Evolutionary conservation across 441 rosid genomes (phyloP), one percentile per base, ranked within the genome.

Genomic region (Jatropha podagrica): DNA sequence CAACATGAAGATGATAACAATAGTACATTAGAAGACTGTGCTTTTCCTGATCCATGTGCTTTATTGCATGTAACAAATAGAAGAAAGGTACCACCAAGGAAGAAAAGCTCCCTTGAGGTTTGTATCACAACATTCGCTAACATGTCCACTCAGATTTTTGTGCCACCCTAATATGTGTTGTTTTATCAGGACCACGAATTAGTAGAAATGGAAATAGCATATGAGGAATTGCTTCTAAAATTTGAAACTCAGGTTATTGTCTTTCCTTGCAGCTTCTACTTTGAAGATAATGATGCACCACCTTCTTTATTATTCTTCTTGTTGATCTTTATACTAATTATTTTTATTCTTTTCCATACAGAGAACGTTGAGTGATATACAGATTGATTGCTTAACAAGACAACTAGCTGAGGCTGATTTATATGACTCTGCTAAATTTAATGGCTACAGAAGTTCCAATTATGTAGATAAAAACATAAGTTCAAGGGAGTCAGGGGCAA

Each of bases 31-130:
- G 90, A 83, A 82, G 91, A 78, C 69, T 81, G 85, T 79, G 70
- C 74, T 66, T 81, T 91, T 80, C 99, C 96, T 40, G 81, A 91
- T 85, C 93, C 97, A 80, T 79, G 88, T 79, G 83, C 91, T 74
- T 84, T 93, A 77, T 75, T 90, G 83, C 88, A 89, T 75, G 94
- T 92, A 66, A 95, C 98, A 78, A 92, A 81, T 77, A 89, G 99
- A 78, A 92, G 92, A 85, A 95, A 93, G 88, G 80, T 79, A 68
- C 80, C 84, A 56, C 74, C 79, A 59, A 89, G 75, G 81, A 92
- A 83, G 83, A 91, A 83, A 89, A 81, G 65, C 82, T 77, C 82
- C 18, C 59, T 75, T 66, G 80, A 76, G 95, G 98, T 95, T 77
- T 77, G 95, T 86, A 32, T 68, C 74, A 68, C 80, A 68, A 77